A percentile compares a stretch with the other conserved stretches of the same genome.
phyloP scores from a whole-genome alignment of 1,284 basidiomycete species.

The Microbotryum silenes-acaulis region DNA sequence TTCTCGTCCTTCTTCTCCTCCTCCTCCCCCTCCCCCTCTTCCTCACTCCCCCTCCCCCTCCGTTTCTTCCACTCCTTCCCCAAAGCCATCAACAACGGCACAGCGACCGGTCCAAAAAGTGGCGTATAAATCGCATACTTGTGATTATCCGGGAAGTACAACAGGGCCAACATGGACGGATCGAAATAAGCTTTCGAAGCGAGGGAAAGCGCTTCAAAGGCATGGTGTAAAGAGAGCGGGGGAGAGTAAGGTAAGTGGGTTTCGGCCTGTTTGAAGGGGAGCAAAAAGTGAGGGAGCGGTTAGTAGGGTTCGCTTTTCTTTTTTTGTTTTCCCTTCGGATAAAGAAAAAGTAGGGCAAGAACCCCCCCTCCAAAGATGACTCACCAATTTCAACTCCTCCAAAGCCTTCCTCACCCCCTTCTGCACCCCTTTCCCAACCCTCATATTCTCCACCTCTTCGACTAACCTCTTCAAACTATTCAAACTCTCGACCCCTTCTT shows the following conservation, averaged over 20 bases:
- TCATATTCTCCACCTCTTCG: slow-evolving; percentile 80
- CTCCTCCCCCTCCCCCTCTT: neutral
- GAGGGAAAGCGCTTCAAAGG: slow-evolving; percentile 58
- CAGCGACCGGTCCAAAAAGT: slow-evolving; percentile 68
- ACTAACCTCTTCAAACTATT: slow-evolving; percentile 72
- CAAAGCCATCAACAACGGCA: slow-evolving; percentile 31
- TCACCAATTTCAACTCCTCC: slow-evolving; percentile 60
- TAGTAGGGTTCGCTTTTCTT: neutral
- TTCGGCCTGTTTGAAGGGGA: neutral
- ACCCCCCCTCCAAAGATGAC: slow-evolving; percentile 23
- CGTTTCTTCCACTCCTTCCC: slow-evolving; percentile 18
- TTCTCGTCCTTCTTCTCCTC: neutral
- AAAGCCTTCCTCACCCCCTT: slow-evolving; percentile 64
- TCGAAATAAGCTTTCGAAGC: slow-evolving; percentile 92
- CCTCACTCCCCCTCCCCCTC: neutral
- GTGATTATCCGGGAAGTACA: slow-evolving; percentile 95
- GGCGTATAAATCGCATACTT: slow-evolving; percentile 91
- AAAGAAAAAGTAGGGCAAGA: neutral
- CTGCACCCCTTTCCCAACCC: slow-evolving; percentile 66
- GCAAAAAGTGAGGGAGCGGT: neutral
- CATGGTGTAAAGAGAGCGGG: slow-evolving; percentile 41
- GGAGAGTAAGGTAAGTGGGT: neutral
- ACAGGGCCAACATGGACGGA: slow-evolving; percentile 85
- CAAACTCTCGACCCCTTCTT: slow-evolving; percentile 63
- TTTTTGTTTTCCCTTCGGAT: too few relatives aligned